Evolutionary conservation across 2,329 filamentous ascomycete species (phyloP).

Genomic region (Phaeosphaeria sp.): DNA sequence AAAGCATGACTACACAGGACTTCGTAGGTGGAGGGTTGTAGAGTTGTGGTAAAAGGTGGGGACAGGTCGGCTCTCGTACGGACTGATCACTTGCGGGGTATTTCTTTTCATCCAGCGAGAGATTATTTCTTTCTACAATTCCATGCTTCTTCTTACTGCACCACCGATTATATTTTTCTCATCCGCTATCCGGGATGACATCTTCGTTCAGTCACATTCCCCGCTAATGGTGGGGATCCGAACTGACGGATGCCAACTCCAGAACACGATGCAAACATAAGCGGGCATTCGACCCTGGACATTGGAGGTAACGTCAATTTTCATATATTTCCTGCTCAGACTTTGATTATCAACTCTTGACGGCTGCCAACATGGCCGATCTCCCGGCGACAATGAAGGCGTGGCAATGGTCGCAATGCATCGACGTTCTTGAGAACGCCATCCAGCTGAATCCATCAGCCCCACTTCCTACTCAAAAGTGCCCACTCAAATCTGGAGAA

Average conservation of each 20-base stretch:
- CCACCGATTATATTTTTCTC: too few species aligned
- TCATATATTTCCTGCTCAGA: background rate
- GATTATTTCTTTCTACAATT: too few species aligned
- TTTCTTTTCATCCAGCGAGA: too few species aligned
- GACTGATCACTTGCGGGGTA: too few species aligned
- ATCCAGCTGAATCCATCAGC: slow-evolving; percentile 15
- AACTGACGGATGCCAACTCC: background rate
- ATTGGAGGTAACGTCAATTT: background rate
- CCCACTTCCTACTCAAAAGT: slow-evolving; percentile 6
- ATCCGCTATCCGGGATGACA: background rate
- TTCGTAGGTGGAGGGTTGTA: too few species aligned
- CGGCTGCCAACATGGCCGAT: background rate
- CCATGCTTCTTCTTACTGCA: too few species aligned
- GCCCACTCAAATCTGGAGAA: slow-evolving; percentile 13
- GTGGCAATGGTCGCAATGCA: slow-evolving; percentile 28
- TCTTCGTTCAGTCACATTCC: background rate
- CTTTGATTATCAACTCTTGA: background rate
- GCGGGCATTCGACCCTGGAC: background rate
- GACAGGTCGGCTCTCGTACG: too few species aligned
- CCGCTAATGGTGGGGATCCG: background rate
- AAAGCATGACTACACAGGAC: background rate
- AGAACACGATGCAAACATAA: background rate
- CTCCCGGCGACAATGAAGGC: slow-evolving; percentile 29
- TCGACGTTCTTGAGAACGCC: slow-evolving; percentile 17
- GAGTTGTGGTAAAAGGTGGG: too few species aligned